Percentiles rank a stretch among this genome's conserved stretches.
Evolutionary conservation across 78 protist species (phyloP).

Genomic region (Protostelium mycophagum): DNA sequence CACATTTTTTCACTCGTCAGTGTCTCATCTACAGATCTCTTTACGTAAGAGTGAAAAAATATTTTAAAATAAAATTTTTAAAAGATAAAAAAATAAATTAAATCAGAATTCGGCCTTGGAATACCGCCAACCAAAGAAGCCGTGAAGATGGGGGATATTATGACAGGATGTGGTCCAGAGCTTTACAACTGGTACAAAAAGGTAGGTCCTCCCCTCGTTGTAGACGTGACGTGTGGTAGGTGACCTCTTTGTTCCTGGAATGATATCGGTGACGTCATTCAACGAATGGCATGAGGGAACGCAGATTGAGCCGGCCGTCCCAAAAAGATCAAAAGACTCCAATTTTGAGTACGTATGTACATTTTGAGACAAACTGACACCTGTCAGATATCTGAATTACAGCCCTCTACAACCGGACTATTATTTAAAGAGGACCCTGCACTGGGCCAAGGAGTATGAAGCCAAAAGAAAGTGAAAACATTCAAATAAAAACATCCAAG

Average conservation of each 20-base stretch:
- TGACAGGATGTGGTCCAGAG: background rate
- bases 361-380: background rate
- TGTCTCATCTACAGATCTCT: too few relatives aligned
- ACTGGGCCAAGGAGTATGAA: background rate
- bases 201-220: background rate
- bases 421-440: background rate
- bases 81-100: too few relatives aligned
- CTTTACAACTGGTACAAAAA: background rate
- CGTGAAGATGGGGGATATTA: conserved; percentile 34
- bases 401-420: background rate
- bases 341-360: background rate
- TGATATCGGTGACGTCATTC: conserved; percentile 35
- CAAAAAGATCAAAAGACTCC: background rate
- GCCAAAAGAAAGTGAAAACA: too few relatives aligned
- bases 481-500: too few relatives aligned
- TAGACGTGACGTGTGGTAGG: background rate
- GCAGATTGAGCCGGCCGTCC: conserved; percentile 42
- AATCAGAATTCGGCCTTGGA: conserved; percentile 55
- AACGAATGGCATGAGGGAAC: conserved; percentile 73
- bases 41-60: too few relatives aligned
- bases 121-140: conserved; percentile 5
- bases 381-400: background rate
- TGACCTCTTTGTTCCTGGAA: background rate
- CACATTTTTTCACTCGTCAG: background rate
- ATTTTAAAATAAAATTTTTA: too few relatives aligned